Base-by-base conservation (phyloP, 176 grass and related monocot genomes). In the Lolium multiflorum region DNA sequence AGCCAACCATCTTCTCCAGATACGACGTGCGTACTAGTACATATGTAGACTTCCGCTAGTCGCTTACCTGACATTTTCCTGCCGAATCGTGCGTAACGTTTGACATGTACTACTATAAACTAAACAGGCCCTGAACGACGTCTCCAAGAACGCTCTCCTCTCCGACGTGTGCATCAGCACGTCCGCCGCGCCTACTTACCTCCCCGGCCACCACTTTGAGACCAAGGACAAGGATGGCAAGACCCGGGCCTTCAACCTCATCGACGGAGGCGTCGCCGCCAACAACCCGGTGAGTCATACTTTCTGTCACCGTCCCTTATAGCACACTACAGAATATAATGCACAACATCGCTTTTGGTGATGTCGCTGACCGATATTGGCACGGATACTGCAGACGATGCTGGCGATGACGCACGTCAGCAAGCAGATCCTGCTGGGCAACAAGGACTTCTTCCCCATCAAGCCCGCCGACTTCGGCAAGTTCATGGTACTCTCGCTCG, bases 131-230 rank as follows among this genome's bases (percentile, higher is more conserved):
- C 2, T 9, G 0, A 83, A 13, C 47, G 62, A 92, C 7, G 71
- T 49, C 38, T 82, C 86, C 46, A 91, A 92, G 78, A 25, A 88
- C 54, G 90, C 74, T 9, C 56, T 94, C 3, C 71, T 94, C 15
- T 91, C 86, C 0, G 92, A 94, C 76, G 60, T 94, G 14, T 94
- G 92, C 87, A 87, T 94, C 80, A 74, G 83, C 89, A 94, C 92
- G 5, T 94, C 92, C 1, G 89, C 92, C 0, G 87, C 89, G 17
- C 87, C 89, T 11, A 89, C 87, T 0, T 91, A 86, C 61, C 80
- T 94, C 11, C 92, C 89, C 0, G 92, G 81, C 0, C 87, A 91
- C 55, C 82, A 59, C 63, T 94, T 94, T 50, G 14, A 72, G 80
- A 94, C 89, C 20, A n/a, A 20, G n/a, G 39, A 87, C 58, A 83